phyloP scores from a whole-genome alignment of 2,329 filamentous ascomycete genomes.

The Verruconis gallopava region DNA sequence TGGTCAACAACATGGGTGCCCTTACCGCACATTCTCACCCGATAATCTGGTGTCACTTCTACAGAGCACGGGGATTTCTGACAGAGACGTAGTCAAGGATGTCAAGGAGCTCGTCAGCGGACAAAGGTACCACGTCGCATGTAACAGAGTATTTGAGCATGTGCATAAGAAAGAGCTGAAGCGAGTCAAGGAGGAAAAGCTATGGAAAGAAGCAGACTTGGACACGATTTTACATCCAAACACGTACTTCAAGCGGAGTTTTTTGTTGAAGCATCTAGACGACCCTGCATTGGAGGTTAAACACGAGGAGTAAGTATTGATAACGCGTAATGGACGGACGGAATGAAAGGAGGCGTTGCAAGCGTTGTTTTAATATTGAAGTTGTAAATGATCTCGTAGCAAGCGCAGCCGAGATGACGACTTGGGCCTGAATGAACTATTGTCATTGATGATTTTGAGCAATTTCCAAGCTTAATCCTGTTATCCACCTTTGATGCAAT shows the following conservation, averaged over 20 bases:
- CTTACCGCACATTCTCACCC: constrained; percentile 79
- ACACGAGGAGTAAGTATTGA: constrained; percentile 4
- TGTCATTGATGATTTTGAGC: no score
- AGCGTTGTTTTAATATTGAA: no score
- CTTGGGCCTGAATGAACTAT: no score
- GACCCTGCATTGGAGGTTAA: constrained; percentile 7
- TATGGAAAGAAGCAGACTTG: constrained; percentile 51
- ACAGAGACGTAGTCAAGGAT: constrained; percentile 62
- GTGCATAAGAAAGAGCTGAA: constrained; percentile 53
- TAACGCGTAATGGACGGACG: no score
- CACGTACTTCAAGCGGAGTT: constrained; percentile 94
- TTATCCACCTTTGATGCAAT: no score
- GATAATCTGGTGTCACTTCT: constrained; percentile 74
- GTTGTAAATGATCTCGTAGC: no score
- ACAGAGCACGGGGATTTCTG: constrained; percentile 65
- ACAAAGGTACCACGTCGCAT: constrained; percentile 86
- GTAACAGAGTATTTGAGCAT: constrained; percentile 88
- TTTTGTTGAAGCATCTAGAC: constrained; percentile 66
- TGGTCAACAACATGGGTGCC: constrained; percentile 89
- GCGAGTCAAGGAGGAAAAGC: constrained; percentile 36
- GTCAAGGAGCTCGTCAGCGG: constrained; percentile 83
- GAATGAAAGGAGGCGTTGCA: no score
- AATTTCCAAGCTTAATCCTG: no score
- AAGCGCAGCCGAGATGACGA: no score
- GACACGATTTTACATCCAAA: constrained; percentile 97